Conservation (phyloP, 1,139 yeast species). For the Blastobotrys illinoisensis region DNA sequence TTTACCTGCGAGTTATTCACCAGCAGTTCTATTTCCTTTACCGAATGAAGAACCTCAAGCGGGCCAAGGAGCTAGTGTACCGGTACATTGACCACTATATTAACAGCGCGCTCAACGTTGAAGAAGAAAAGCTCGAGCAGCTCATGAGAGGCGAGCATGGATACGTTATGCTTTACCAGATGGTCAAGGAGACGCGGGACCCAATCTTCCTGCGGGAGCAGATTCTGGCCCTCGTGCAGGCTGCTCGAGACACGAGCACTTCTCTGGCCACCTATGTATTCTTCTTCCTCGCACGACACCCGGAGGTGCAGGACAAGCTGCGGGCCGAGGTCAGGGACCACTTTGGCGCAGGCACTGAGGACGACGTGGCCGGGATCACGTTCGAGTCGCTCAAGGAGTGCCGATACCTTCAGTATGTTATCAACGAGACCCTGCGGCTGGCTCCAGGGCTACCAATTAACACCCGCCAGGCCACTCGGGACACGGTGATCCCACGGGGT, state of each 20-base stretch:
- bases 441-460: constrained; percentile 29
- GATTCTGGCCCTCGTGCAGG: constrained; percentile 44
- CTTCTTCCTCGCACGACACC: constrained; percentile 43
- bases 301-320: constrained; percentile 35
- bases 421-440: constrained; percentile 27
- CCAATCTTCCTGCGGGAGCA: constrained; percentile 45
- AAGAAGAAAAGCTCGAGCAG: constrained; percentile 7
- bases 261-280: constrained; percentile 44
- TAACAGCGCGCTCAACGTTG: constrained; percentile 9
- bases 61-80: constrained; percentile 1
- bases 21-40: constrained; percentile 8
- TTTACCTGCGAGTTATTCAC: constrained; percentile 5
- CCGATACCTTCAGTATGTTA: constrained; percentile 20
- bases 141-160: constrained; percentile 6
- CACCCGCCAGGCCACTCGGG: constrained; percentile 24
- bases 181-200: constrained; percentile 44
- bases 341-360: constrained; percentile 11
- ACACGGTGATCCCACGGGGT: constrained; percentile 45
- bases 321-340: constrained; percentile 33
- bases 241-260: constrained; percentile 53
- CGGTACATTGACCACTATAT: constrained; percentile 8
- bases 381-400: constrained; percentile 46
- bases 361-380: constrained; percentile 23
- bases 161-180: constrained; percentile 45
- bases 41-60: constrained; percentile 2